Evolutionary conservation across 2,329 filamentous ascomycete species (phyloP).

Genomic region (Alternaria conjuncta): DNA sequence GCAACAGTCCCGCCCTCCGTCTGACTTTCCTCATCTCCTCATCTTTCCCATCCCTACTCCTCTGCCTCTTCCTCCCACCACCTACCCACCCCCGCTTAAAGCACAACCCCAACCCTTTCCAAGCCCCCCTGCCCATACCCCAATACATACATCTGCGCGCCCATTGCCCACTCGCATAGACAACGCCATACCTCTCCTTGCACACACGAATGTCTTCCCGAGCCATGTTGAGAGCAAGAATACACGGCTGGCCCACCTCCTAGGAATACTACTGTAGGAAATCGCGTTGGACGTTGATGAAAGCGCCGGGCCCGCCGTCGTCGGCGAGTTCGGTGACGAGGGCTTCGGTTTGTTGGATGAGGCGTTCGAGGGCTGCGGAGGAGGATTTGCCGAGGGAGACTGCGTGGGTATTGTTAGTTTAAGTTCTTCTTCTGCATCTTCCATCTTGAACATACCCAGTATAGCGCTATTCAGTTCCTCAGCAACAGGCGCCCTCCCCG

Average conservation of each 20-base stretch:
- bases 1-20: background rate
- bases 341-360: slow-evolving; percentile 86
- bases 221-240: background rate
- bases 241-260: background rate
- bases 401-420: slow-evolving; percentile 46
- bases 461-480: slow-evolving; percentile 96
- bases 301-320: slow-evolving; percentile 80
- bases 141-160: background rate
- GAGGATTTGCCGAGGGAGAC: slow-evolving; percentile 91
- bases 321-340: slow-evolving; percentile 82
- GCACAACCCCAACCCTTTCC: background rate
- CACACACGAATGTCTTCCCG: background rate
- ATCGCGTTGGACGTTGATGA: slow-evolving; percentile 69
- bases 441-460: slow-evolving; percentile 63
- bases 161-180: background rate
- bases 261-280: slow-evolving; percentile 36
- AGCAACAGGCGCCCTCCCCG: slow-evolving; percentile 77
- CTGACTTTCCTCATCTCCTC: background rate
- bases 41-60: background rate
- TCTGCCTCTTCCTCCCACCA: background rate
- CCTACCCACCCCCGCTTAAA: background rate
- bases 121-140: slow-evolving; percentile 1
- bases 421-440: background rate
- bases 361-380: slow-evolving; percentile 79
- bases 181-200: background rate